phyloP scores from a whole-genome alignment of 805 yeast species.

The Millerozyma acaciae region DNA sequence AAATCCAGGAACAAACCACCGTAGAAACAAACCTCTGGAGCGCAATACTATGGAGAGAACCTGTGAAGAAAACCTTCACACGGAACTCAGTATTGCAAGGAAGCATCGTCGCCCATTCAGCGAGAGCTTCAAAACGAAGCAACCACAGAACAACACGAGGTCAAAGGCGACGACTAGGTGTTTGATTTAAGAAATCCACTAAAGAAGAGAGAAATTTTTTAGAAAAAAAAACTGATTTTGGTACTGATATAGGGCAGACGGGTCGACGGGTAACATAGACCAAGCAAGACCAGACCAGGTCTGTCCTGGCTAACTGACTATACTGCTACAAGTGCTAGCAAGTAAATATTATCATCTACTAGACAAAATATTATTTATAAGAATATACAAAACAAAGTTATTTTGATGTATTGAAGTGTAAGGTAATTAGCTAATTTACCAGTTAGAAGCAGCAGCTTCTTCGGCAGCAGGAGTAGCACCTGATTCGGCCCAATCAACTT shows the following conservation, averaged over 20 bases:
- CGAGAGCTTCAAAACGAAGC: conserved; percentile 15
- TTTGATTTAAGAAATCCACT: conserved; percentile 24
- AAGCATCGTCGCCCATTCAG: conserved; percentile 3
- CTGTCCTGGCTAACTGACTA: too few species aligned
- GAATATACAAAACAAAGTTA: conserved; percentile 2
- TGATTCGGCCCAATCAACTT: conserved; percentile 63
- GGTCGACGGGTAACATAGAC: too few species aligned
- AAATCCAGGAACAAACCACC: conserved; percentile 29
- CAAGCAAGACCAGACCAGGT: too few species aligned
- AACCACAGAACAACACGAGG: neutral
- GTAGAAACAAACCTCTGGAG: conserved; percentile 21
- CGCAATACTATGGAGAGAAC: conserved; percentile 12
- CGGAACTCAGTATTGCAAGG: conserved; percentile 9
- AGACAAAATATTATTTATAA: conserved; percentile 1
- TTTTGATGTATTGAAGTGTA: neutral
- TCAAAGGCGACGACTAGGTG: conserved; percentile 7
- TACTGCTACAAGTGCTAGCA: too few species aligned
- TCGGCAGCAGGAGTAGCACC: conserved; percentile 59
- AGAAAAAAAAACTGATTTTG: conserved; percentile 5
- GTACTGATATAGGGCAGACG: conserved; percentile 1
- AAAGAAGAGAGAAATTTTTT: neutral
- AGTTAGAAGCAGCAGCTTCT: conserved; percentile 65
- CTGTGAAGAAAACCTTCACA: conserved; percentile 16
- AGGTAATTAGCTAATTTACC: conserved; percentile 28
- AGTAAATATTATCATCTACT: too few species aligned